Base-by-base conservation (phyloP, 805 yeast species). In the Wickerhamomyces silvicola region DNA sequence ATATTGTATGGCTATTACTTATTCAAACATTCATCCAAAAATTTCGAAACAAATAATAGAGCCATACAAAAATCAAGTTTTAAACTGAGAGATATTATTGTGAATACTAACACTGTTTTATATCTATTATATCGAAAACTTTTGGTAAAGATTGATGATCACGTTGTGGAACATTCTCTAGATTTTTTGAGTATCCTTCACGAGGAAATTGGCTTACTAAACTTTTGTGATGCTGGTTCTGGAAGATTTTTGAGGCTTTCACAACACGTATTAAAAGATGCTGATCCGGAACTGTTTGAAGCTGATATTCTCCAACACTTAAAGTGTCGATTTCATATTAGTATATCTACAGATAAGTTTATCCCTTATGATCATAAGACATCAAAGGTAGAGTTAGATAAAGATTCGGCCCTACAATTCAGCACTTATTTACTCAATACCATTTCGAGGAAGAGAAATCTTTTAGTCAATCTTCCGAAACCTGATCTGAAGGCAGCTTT, bases 251-350 rank as follows among this genome's bases (percentile, higher is more conserved):
- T 92, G 31, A 62, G 65, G 12, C 57, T 81, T 18, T 62, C 80
- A 1, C 81, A 86, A 42, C 60, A 64, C 7, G 64, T 70, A 13
- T 57, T 82, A 21, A 60, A 74, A 11, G 43, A 59, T 1, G 54
- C 71, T 18, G 58, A 64, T 14, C 53, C 62, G 36, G 38, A 45
- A 3, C 67, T 66, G 5, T 67, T 81, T 3, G 88, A 81, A 28
- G 64, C 66, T 7, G 92, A 86, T 27, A 53, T 90, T 28, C 68
- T 85, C 7, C 97, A 90, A 48, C 67, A 85, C 21, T 57, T 92
- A 15, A 67, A 76, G 40, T 92, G 98, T 52, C 68, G 82, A 8
- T 86, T 80, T 46, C 94, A 86, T 27, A 66, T 84, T 31, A 57
- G 63, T 2, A 60, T 87, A 4, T 61, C 78, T 2, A 63, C 74